Conservation (phyloP, 225 moss, liverwort and hornwort species). For the Marchantia polymorpha region DNA sequence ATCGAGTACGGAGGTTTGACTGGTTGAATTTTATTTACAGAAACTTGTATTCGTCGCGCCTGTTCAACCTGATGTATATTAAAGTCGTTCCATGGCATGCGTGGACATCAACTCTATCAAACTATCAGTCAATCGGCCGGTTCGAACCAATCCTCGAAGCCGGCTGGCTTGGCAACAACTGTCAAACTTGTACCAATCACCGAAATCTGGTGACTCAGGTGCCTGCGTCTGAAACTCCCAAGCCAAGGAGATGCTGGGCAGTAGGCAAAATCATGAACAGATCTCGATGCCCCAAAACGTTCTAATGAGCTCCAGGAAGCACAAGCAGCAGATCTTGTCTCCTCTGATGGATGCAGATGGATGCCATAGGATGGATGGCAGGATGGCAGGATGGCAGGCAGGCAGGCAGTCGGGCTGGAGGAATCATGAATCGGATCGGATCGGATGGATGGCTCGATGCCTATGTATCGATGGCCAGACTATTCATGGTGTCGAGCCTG, state of each 20-base stretch:
- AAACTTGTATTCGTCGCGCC: background rate
- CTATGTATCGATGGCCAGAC: no score
- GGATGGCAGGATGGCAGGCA: no score
- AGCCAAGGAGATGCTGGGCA: background rate
- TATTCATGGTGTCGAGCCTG: background rate
- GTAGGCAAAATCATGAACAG: background rate
- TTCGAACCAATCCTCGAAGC: background rate
- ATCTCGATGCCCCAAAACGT: background rate
- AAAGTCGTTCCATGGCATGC: background rate
- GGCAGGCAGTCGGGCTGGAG: background rate
- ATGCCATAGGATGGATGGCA: background rate
- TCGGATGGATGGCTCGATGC: background rate
- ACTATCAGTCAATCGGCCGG: background rate
- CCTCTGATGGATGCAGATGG: background rate
- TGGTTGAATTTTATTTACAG: background rate
- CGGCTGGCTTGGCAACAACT: background rate
- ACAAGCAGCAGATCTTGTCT: background rate
- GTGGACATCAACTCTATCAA: background rate
- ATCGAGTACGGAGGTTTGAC: constrained; percentile 2
- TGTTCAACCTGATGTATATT: background rate
- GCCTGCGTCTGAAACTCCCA: constrained; percentile 2
- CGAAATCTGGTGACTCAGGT: background rate
- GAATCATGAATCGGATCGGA: background rate
- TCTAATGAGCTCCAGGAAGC: background rate
- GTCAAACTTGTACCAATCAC: background rate